These are phyloP conservation scores for Backusella macrospora DNA, from an alignment of 192 early-diverging fungal species.

Conservation along the genomic window DNA sequence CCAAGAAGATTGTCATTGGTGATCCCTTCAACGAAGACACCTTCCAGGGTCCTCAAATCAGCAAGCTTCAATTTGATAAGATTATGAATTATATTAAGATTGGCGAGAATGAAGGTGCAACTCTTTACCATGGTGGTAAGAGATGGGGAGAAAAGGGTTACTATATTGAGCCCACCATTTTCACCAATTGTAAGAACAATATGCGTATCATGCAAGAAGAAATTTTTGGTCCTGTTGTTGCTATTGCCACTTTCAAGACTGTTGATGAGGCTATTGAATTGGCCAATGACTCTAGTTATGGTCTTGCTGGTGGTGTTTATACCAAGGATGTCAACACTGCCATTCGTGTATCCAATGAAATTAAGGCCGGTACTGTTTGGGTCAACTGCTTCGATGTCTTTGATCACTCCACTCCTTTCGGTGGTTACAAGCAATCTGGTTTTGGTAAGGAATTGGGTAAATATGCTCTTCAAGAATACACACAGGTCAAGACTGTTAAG, in stretches of 20 bases:
- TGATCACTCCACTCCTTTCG: constrained; percentile 80
- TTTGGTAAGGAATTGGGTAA: constrained; percentile 29
- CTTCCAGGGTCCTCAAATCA: constrained; percentile 56
- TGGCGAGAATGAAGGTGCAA: constrained; percentile 26
- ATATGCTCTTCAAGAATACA: constrained; percentile 18
- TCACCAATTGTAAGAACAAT: constrained; percentile 54
- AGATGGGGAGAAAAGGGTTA: constrained; percentile 58
- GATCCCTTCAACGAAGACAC: constrained; percentile 40
- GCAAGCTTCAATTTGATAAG: constrained; percentile 59
- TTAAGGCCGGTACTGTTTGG: constrained; percentile 77
- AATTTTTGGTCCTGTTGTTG: constrained; percentile 86
- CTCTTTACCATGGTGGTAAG: constrained; percentile 25
- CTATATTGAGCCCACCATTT: constrained; percentile 75
- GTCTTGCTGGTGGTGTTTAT: constrained; percentile 72
- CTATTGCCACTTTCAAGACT: constrained; percentile 70
- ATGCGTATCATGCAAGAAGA: constrained; percentile 67
- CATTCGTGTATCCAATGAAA: constrained; percentile 57
- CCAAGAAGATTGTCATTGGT: constrained; percentile 47
- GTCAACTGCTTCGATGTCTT: constrained; percentile 78
- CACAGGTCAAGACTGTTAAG: constrained; percentile 22
- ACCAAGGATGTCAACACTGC: constrained; percentile 64
- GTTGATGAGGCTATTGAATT: constrained; percentile 69
- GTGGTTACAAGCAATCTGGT: constrained; percentile 69
- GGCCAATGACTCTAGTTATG: constrained; percentile 73
- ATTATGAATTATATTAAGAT: constrained; percentile 34